Conservation (phyloP, 495 filamentous ascomycete genomes). For the Wilcoxina mikolae region DNA sequence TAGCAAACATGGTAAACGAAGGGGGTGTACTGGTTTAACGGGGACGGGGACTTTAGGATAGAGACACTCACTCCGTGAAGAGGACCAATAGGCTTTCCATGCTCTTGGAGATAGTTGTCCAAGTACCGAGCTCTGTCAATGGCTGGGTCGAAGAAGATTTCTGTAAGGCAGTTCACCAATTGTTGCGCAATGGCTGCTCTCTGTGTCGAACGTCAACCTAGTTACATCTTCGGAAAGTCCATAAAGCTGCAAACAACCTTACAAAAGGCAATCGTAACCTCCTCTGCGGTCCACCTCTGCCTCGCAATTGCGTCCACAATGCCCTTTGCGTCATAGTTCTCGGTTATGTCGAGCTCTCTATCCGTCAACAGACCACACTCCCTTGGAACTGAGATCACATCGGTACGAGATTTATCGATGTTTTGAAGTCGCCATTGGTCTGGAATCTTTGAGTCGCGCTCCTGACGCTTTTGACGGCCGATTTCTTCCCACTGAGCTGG, state of each 20-base stretch:
- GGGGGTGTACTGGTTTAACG: background rate
- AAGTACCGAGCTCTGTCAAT: slow-evolving; percentile 43
- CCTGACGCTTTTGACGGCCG: slow-evolving; percentile 32
- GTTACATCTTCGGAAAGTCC: background rate
- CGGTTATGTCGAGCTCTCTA: slow-evolving; percentile 42
- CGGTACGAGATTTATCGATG: slow-evolving; percentile 22
- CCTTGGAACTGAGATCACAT: slow-evolving; percentile 34
- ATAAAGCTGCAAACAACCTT: slow-evolving; percentile 31
- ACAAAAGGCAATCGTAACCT: slow-evolving; percentile 42
- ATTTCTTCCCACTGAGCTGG: slow-evolving; percentile 12
- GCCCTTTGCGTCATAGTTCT: slow-evolving; percentile 38
- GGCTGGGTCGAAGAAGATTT: slow-evolving; percentile 50
- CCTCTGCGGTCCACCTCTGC: slow-evolving; percentile 35
- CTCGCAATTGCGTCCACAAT: slow-evolving; percentile 34
- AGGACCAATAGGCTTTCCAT: slow-evolving; percentile 40
- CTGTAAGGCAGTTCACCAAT: slow-evolving; percentile 41
- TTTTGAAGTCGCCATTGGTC: slow-evolving; percentile 34
- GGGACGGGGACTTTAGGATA: background rate
- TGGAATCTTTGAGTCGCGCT: slow-evolving; percentile 33
- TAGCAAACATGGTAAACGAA: too few species aligned
- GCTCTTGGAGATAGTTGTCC: slow-evolving; percentile 39
- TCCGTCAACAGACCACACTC: slow-evolving; percentile 36
- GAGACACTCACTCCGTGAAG: slow-evolving; percentile 42
- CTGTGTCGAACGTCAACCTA: background rate
- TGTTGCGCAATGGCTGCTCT: slow-evolving; percentile 4